Evolutionary conservation across 2,329 filamentous ascomycete species (phyloP).

Genomic region (Ophiostoma populinum): DNA sequence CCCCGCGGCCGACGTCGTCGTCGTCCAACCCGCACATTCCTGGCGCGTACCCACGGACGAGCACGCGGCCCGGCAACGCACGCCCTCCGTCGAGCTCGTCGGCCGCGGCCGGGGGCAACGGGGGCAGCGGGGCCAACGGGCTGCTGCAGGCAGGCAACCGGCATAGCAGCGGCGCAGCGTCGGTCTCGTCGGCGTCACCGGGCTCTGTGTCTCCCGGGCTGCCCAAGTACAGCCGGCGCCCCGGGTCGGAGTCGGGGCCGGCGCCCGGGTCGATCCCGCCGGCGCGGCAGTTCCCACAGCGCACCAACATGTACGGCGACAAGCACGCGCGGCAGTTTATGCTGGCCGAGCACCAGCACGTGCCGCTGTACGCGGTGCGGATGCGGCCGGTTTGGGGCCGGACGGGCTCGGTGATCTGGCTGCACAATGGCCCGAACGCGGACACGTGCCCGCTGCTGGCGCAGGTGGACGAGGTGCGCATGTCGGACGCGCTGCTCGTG

Average conservation of each 20-base stretch:
- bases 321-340: constrained; percentile 10
- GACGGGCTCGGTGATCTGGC: constrained; percentile 15
- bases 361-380: constrained; percentile 18
- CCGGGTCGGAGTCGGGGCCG: not conserved
- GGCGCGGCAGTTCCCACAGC: constrained; percentile 17
- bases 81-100: too few species aligned
- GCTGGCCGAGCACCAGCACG: constrained; percentile 17
- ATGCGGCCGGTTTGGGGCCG: constrained; percentile 13
- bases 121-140: not conserved
- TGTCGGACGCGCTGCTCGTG: constrained; percentile 12
- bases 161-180: not conserved
- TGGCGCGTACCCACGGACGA: constrained; percentile 1
- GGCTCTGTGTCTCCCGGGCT: not conserved
- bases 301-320: constrained; percentile 18
- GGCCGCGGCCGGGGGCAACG: too few species aligned
- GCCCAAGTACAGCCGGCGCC: not conserved
- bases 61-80: too few species aligned
- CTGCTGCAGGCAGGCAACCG: not conserved
- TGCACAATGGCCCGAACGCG: constrained; percentile 19
- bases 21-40: not conserved
- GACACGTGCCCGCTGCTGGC: constrained; percentile 16
- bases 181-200: not conserved
- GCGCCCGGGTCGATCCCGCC: constrained; percentile 8
- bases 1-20: not conserved
- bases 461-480: constrained; percentile 10